These are phyloP conservation scores for Colletotrichum liriopes DNA, from an alignment of 2,329 filamentous ascomycete genomes.

Conservation along the genomic window DNA sequence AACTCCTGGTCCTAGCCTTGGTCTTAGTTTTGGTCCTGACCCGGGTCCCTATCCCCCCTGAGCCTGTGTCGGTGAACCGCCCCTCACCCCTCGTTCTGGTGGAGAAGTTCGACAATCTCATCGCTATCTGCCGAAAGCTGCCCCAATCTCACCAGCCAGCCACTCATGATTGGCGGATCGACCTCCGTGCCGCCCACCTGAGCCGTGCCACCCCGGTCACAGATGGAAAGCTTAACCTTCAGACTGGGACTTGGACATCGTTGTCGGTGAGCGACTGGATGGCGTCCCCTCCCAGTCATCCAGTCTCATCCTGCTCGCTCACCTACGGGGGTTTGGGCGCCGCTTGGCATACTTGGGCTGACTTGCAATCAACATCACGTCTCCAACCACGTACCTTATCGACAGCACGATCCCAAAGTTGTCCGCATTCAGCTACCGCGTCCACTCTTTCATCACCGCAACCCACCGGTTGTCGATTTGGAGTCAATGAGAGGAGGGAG, in stretches of 20 bases:
- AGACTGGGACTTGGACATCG: constrained; percentile 23
- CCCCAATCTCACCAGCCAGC: constrained; percentile 2
- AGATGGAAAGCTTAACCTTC: constrained; percentile 39
- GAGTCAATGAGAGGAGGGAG: not conserved
- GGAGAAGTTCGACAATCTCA: not conserved
- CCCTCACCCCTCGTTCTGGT: not conserved
- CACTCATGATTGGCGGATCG: constrained; percentile 25
- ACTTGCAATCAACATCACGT: not conserved
- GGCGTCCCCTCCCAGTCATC: constrained; percentile 16
- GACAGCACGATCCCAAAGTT: not conserved
- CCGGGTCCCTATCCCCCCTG: not conserved
- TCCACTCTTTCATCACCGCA: not conserved
- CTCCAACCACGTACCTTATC: not conserved
- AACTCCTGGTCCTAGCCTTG: not conserved
- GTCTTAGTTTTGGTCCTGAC: not conserved
- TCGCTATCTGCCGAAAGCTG: constrained; percentile 24
- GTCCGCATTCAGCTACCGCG: not conserved
- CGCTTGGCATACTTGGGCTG: constrained; percentile 25
- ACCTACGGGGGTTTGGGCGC: not conserved
- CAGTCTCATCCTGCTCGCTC: not conserved
- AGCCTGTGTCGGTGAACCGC: not conserved
- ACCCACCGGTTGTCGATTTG: not conserved
- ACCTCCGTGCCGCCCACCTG: not conserved
- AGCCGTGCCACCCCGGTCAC: constrained; percentile 36
- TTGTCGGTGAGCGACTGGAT: constrained; percentile 2